phyloP scores from a whole-genome alignment of 1,284 basidiomycete species.

The Sanghuangporus weigelae region DNA sequence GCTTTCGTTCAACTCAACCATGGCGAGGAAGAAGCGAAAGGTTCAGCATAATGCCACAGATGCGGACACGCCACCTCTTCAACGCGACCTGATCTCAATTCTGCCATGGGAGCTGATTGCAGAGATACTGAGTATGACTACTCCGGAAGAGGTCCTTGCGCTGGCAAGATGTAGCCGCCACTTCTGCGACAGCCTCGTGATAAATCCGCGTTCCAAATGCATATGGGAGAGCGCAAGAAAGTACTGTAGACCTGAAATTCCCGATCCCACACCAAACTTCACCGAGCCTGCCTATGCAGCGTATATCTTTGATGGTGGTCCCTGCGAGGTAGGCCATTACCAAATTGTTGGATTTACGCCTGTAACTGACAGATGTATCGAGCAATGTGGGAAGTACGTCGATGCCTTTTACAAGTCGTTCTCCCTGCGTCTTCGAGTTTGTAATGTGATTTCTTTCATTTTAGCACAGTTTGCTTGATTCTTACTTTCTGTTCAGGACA shows the following conservation, averaged over 20 bases:
- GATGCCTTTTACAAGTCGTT: conserved; percentile 38
- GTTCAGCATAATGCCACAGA: background rate
- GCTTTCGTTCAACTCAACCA: background rate
- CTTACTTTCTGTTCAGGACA: background rate
- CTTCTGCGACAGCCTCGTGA: conserved; percentile 41
- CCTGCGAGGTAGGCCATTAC: conserved; percentile 42
- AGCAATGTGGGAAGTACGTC: conserved; percentile 27
- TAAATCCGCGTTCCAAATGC: conserved; percentile 32
- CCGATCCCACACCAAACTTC: conserved; percentile 37
- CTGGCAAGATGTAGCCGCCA: conserved; percentile 43
- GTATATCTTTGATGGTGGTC: conserved; percentile 52
- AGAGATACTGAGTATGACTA: conserved; percentile 36
- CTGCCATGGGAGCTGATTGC: conserved; percentile 44
- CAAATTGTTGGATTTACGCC: background rate
- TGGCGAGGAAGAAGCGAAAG: background rate
- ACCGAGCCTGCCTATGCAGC: conserved; percentile 48
- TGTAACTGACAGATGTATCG: background rate
- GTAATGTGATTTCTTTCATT: conserved; percentile 30
- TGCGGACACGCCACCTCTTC: background rate
- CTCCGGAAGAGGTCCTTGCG: conserved; percentile 41
- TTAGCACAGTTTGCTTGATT: background rate
- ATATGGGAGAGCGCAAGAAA: conserved; percentile 49
- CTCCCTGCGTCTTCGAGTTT: conserved; percentile 38
- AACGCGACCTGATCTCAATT: conserved; percentile 4
- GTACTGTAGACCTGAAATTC: conserved; percentile 33